phyloP scores from a whole-genome alignment of 495 filamentous ascomycete species.

The Hypomontagnella submonticulosa region DNA sequence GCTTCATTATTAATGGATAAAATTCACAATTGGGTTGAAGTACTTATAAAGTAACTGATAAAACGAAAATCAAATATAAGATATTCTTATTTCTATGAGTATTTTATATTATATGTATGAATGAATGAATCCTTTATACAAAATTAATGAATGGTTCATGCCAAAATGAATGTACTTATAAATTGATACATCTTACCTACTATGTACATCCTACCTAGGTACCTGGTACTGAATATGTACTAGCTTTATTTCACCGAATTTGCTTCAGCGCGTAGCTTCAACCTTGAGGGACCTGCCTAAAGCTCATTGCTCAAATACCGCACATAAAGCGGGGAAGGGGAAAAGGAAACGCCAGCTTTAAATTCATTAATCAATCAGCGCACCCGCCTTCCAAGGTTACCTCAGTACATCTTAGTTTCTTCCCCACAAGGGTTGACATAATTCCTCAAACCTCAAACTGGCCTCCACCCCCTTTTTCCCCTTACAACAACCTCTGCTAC shows the following conservation, averaged over 20 bases:
- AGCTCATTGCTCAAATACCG: slow-evolving; percentile 11
- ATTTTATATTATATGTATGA: too few relatives aligned
- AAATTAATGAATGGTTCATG: too few relatives aligned
- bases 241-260: too few relatives aligned
- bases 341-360: slow-evolving; percentile 10
- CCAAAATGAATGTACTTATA: too few relatives aligned
- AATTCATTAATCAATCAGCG: slow-evolving; percentile 11
- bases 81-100: too few relatives aligned
- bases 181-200: too few relatives aligned
- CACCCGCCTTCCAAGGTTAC: slow-evolving; percentile 9
- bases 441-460: slow-evolving; percentile 33
- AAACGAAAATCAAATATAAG: too few relatives aligned
- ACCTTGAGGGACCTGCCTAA: background rate
- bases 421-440: slow-evolving; percentile 19
- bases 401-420: slow-evolving; percentile 6
- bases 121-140: too few relatives aligned
- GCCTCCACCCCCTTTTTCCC: slow-evolving; percentile 37
- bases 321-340: slow-evolving; percentile 3
- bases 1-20: too few relatives aligned
- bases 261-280: too few relatives aligned
- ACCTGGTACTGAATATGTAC: background rate
- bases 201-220: slow-evolving; percentile 4
- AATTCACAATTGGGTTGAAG: too few relatives aligned
- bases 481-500: slow-evolving; percentile 15
- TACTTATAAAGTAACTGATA: too few relatives aligned